phyloP scores from a whole-genome alignment of 2,329 filamentous ascomycete genomes.

The Aureobasidium zeae region DNA sequence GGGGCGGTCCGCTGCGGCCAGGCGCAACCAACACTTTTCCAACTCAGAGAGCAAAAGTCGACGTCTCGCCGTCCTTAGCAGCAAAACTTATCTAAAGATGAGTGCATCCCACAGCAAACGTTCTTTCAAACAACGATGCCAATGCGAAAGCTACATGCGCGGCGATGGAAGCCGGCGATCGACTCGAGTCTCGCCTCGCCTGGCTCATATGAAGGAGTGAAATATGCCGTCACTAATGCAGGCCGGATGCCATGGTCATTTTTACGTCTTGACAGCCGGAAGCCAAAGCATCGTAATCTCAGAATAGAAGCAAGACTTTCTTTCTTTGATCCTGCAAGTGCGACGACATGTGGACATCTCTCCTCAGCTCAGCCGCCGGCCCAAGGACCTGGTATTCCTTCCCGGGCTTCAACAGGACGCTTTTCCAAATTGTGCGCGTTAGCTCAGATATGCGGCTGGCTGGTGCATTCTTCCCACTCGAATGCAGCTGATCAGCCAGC shows the following conservation, averaged over 20 bases:
- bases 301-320: constrained; percentile 10
- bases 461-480: not conserved
- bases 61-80: no score
- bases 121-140: no score
- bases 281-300: constrained; percentile 1
- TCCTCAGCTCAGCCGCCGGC: not conserved
- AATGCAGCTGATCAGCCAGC: not conserved
- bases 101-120: no score
- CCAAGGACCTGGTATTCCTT: constrained; percentile 3
- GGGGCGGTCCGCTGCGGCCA: no score
- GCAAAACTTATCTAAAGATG: no score
- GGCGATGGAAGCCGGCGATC: no score
- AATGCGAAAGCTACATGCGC: no score
- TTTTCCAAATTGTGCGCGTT: constrained; percentile 5
- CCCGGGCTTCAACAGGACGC: not conserved
- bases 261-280: no score
- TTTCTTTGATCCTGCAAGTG: not conserved
- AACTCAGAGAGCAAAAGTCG: no score
- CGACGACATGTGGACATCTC: not conserved
- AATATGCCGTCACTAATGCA: constrained; percentile 13
- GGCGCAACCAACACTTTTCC: no score
- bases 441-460: not conserved
- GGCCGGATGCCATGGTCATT: not conserved
- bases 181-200: no score
- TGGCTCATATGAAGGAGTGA: no score